A percentile compares a stretch with the other conserved stretches of the same genome.
These are phyloP conservation scores for Cinnamomum chago DNA, from an alignment of 164 flowering plant genomes.

Conservation along the genomic window DNA sequence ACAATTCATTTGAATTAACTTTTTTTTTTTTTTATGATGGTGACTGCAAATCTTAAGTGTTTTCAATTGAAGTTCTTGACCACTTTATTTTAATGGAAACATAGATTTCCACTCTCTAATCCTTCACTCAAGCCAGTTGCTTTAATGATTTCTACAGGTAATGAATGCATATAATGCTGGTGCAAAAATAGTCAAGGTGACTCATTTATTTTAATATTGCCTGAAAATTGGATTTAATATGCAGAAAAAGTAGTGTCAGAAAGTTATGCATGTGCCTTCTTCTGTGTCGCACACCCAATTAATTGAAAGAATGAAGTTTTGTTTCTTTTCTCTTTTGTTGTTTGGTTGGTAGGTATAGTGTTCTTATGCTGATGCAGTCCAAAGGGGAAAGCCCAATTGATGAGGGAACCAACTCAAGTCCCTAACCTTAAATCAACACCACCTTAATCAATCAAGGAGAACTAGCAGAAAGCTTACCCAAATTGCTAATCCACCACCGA, in stretches of 20 bases:
- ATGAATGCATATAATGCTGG: slow-evolving; percentile 21
- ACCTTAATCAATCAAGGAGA: too few relatives aligned
- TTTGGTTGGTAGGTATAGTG: too few relatives aligned
- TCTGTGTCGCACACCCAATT: not conserved
- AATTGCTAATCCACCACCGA: too few relatives aligned
- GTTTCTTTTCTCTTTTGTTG: not conserved
- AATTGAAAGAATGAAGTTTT: not conserved
- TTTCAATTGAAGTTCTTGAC: not conserved
- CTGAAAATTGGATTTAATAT: not conserved
- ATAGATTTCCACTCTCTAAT: not conserved
- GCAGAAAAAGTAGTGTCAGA: not conserved
- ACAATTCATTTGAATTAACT: not conserved
- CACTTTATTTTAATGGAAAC: not conserved
- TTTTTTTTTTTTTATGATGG: not conserved
- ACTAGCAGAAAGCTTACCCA: too few relatives aligned
- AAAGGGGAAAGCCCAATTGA: too few relatives aligned
- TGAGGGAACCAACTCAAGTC: too few relatives aligned
- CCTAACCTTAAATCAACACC: too few relatives aligned
- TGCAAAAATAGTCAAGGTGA: slow-evolving; percentile 31
- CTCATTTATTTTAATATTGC: not conserved
- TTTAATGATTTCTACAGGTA: slow-evolving; percentile 16
- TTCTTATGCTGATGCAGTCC: too few relatives aligned
- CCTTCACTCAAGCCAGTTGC: not conserved
- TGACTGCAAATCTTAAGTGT: not conserved
- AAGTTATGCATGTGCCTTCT: not conserved